Evolutionary conservation across 1,284 basidiomycete species (phyloP).

Genomic region (Moesziomyces sp.): DNA sequence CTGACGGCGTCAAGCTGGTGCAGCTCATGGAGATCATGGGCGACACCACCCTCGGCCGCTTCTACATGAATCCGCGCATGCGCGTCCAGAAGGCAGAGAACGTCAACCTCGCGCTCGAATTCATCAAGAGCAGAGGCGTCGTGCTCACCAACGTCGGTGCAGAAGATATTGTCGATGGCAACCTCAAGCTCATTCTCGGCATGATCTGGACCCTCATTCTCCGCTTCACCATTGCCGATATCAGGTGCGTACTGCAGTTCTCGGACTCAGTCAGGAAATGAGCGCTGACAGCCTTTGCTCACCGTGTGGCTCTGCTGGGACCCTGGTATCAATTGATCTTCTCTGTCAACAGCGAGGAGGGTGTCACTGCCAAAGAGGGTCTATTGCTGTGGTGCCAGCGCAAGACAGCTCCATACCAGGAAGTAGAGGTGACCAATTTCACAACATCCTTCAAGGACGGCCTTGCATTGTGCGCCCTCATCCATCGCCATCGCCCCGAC

Average conservation of each 20-base stretch:
- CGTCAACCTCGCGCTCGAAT: conserved; percentile 93
- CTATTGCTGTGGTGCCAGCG: conserved; percentile 97
- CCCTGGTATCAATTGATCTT: neutral
- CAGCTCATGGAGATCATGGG: conserved; percentile 72
- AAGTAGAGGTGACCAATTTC: conserved; percentile 93
- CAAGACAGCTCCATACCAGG: conserved; percentile 89
- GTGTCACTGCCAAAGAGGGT: conserved; percentile 92
- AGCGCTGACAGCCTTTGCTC: neutral
- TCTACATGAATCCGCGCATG: conserved; percentile 88
- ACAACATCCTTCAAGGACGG: conserved; percentile 92
- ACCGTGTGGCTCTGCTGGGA: too few relatives aligned
- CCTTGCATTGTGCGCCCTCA: conserved; percentile 92
- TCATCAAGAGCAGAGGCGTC: conserved; percentile 92
- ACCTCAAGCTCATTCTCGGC: conserved; percentile 94
- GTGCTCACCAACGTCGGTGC: conserved; percentile 97
- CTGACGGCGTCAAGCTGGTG: conserved; percentile 92
- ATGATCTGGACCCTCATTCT: conserved; percentile 98
- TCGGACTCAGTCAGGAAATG: neutral
- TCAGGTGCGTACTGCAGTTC: conserved; percentile 75
- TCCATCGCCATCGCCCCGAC: conserved; percentile 96
- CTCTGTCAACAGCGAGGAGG: conserved; percentile 77
- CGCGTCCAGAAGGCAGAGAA: conserved; percentile 98
- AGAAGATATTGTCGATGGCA: conserved; percentile 97
- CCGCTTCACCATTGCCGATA: conserved; percentile 92
- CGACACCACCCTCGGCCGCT: conserved; percentile 87